These are phyloP conservation scores for Penicillium vulpinum DNA, from an alignment of 2,329 filamentous ascomycete genomes.

Conservation along the genomic window DNA sequence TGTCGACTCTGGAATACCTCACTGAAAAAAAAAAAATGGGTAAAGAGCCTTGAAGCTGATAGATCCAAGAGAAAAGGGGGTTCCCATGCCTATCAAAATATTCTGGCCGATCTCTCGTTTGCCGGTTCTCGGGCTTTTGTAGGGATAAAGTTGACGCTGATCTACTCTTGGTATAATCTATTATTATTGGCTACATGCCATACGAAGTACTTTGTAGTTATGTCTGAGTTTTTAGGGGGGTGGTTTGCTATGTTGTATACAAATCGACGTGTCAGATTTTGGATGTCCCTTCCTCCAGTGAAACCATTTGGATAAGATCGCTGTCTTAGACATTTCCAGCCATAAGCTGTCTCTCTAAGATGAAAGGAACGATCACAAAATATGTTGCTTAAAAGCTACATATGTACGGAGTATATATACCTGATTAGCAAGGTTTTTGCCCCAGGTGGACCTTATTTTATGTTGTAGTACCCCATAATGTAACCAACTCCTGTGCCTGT, in stretches of 20 bases:
- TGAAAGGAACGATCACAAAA: neutral
- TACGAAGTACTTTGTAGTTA: no score
- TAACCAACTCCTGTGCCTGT: neutral
- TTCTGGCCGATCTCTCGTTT: constrained; percentile 15
- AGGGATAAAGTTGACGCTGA: constrained; percentile 4
- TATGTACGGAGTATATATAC: no score
- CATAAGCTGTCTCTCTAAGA: neutral
- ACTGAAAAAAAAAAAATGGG: neutral
- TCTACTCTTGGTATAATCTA: neutral
- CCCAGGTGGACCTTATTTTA: neutral
- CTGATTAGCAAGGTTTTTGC: neutral
- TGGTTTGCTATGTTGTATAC: constrained; percentile 1
- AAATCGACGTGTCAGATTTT: constrained; percentile 3
- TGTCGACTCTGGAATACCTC: neutral
- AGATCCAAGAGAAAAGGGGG: constrained; percentile 1
- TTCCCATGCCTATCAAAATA: constrained; percentile 14
- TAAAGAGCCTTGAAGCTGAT: neutral
- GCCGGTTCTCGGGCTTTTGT: constrained; percentile 7
- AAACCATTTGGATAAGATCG: constrained; percentile 11
- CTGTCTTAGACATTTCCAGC: constrained; percentile 24
- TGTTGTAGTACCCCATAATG: neutral
- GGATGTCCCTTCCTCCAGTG: constrained; percentile 6
- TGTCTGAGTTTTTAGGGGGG: neutral
- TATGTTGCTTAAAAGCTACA: neutral
- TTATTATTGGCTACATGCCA: constrained; percentile 2